Evolutionary conservation across 2,329 filamentous ascomycete genomes (phyloP), one percentile per base, ranked within the genome.

Genomic region (Neoascochyta sp.): DNA sequence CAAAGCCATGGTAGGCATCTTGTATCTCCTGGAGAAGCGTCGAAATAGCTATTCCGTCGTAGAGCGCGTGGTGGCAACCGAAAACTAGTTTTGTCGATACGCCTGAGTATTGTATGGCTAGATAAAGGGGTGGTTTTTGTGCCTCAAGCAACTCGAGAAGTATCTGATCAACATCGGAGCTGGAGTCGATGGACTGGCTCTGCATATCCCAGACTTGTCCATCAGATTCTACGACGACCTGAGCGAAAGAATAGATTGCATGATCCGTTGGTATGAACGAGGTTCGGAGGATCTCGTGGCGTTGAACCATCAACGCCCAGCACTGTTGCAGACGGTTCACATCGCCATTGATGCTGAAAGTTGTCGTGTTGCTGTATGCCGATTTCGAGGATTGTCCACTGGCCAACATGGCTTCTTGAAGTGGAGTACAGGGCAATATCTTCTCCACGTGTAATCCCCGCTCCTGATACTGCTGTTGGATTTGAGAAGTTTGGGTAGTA

Each of bases 321-420:
- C 76, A 74, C 0, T 49, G 21, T 42, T 68, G 68, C 27, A 95
- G 66, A 1, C 50, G 61, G 1, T 62, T 45, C 0, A 75, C 36
- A 18, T 78, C 60, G 1, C 70, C 67, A 4, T 61, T 63, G 5
- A 93, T 54, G 5, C 72, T 68, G 39, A 94, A 75, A 0, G 81
- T 60, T 33, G 86, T 77, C 26, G 75, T 76, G 54, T 94, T 95
- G 49, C 75, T 78, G 54, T 95, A 95, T 2, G 78, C 70, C 1
- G 64, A 62, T 8, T 65, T 57, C 2, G 61, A 61, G 48, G 64
- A 63, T 4, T 58, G 45, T 15, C 64, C 64, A 7, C 77, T 75
- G 3, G 79, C 81, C 1, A 95, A 68, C 87, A 95, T 95, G 1
- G 82, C 83, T 64, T 93, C 84, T 57, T 95, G 89, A 0, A 95